Conservation (phyloP, 768 basidiomycete genomes). For the Lactifluus echinatus region DNA sequence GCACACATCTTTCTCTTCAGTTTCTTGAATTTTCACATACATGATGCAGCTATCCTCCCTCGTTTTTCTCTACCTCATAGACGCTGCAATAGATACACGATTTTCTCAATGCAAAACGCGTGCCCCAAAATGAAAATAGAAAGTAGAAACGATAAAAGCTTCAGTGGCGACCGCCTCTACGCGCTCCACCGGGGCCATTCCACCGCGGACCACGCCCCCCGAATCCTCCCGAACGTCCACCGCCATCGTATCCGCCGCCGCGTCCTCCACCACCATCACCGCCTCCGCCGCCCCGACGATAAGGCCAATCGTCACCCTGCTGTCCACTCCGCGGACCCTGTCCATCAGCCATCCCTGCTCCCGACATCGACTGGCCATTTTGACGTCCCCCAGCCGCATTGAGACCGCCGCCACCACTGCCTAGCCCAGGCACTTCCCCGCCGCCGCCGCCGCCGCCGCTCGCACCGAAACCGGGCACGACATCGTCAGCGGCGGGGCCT, state of each 20-base stretch:
- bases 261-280: conserved; percentile 8
- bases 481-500: conserved; percentile 45
- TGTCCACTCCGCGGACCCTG: conserved; percentile 2
- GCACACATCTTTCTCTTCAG: conserved; percentile 4
- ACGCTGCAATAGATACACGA: conserved; percentile 8
- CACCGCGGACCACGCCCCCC: conserved; percentile 24
- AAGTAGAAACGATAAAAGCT: background rate
- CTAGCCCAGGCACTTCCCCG: too few species aligned
- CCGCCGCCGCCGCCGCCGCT: too few species aligned
- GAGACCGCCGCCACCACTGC: background rate
- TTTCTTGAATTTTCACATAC: background rate
- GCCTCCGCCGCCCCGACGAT: conserved; percentile 19
- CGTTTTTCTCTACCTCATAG: background rate
- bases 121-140: background rate
- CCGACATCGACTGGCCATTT: background rate
- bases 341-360: background rate
- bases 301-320: conserved; percentile 10
- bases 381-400: background rate
- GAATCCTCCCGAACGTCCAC: conserved; percentile 14
- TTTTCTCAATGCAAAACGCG: background rate
- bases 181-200: conserved; percentile 8
- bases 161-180: conserved; percentile 11
- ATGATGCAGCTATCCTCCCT: background rate
- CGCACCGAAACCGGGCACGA: conserved; percentile 29
- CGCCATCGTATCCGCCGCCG: conserved; percentile 21